Base-by-base conservation (phyloP, 495 filamentous ascomycete genomes). In the Oidiodendron maius region DNA sequence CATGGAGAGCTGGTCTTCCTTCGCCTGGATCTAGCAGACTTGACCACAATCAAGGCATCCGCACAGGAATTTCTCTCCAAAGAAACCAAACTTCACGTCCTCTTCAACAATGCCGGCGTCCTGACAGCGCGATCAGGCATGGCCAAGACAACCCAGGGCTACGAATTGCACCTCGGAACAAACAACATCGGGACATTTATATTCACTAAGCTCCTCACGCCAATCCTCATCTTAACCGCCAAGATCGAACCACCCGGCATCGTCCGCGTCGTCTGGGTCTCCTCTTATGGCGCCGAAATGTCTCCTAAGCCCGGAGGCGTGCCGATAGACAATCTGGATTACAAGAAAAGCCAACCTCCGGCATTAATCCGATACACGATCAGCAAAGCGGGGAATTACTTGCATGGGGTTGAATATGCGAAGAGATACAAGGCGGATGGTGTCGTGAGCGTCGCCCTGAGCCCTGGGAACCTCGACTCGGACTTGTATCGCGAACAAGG, bases 71-170 rank as follows among this genome's bases (percentile, higher is more conserved):
- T 73, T n/a, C 57, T 77, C 0, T 66, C 64, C 16, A 51, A 63
- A 15, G 61, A 67, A 20, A 60, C 71, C 0, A 62, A 71, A 30
- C 67, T 66, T 21, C 78, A 87, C 50, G 59, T 80, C 16, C 63
- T 91, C 3, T 69, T 86, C 30, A 80, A 82, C 64, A 90, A 88
- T 53, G 85, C 85, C 1, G 84, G 83, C 35, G 72, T 86, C 47
- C 82, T 87, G 78, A 76, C 68, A 0, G 54, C 71, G 11, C 70
- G 75, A 0, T 67, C 59, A n/a, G 56, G 61, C 11, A n/a, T 78
- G 78, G 48, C 42, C 40, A 55, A 51, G 44, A 57, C 53, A 16
- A 57, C 57, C 18, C 57, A 59, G 37, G 54, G 21, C 34, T 64
- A 68, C 49, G 71, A 74, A 32, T 21, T 69, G 21, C 61, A 68